Evolutionary conservation across 257 asterid genomes (phyloP).

Genomic region (Coffea canephora): DNA sequence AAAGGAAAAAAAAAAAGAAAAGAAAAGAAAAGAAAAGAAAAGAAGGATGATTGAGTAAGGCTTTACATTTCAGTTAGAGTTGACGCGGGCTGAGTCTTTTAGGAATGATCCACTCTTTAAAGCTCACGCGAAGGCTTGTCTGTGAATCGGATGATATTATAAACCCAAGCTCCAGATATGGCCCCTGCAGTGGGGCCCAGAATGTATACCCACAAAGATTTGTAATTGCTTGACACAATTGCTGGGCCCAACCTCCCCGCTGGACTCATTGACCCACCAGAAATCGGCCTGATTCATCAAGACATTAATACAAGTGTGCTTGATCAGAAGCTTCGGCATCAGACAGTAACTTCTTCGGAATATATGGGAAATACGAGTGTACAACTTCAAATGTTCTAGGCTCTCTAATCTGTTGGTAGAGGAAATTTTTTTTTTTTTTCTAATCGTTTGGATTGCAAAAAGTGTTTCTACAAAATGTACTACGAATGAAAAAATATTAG

Average conservation of each 20-base stretch:
- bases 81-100: constrained; percentile 19
- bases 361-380: no score
- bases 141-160: constrained; percentile 68
- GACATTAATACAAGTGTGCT: neutral
- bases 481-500: no score
- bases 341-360: no score
- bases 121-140: constrained; percentile 65
- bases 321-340: neutral
- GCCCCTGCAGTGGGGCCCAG: constrained; percentile 80
- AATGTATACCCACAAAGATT: constrained; percentile 67
- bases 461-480: no score
- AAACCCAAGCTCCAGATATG: constrained; percentile 78
- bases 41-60: no score
- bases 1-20: no score
- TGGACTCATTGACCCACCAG: constrained; percentile 98
- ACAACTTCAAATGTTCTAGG: no score
- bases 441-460: no score
- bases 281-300: constrained; percentile 51
- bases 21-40: no score
- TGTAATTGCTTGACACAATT: constrained; percentile 50
- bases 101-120: constrained; percentile 68
- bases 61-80: neutral
- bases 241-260: constrained; percentile 94
- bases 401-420: no score
- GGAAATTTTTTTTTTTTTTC: no score